Base-by-base conservation (phyloP, 1,284 basidiomycete species). In the Vanrija sp. region DNA sequence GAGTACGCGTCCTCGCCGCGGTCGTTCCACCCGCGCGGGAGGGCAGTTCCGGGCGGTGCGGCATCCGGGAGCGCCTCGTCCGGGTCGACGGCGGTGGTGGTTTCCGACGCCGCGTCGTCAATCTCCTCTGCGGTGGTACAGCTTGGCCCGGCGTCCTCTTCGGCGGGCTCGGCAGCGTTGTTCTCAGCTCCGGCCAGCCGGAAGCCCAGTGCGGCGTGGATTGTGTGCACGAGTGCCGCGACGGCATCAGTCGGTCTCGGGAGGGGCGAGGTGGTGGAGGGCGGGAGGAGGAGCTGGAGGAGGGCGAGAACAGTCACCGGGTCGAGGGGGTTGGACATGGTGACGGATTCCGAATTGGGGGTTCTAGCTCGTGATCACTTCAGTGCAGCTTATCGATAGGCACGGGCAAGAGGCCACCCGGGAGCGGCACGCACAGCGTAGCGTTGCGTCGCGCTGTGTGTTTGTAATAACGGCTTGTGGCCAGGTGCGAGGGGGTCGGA, bases 141-240 rank as follows among this genome's bases (percentile, higher is more conserved):
- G 6, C 43, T 48, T 15, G 54, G 60, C 0, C 25, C 43, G 26
- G 38, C 38, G n/a, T 38, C 8, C 16, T 43, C 34, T 19, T 25
- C 14, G 46, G 12, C 4, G 28, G 10, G 25, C 19, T 57, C 6
- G 47, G 28, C 18, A 53, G 46, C 42, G 28, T 23, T 44, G 28
- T 23, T 44, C n/a, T 56, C 46, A 3, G 54, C 12, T 4, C 52
- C 46, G 45, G 69, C 60, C 19, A 76, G 67, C 12, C 77, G 71
- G 65, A 80, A 80, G 3, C 68, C 67, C 12, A 79, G 70, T 3
- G 70, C 57, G 7, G 69, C 64, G 54, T 79, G 77, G 25, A 80
- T 69, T 5, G 78, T 58, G 57, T 80, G 79, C 2, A 78, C 61
- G 34, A 79, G 61, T 18, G 73, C 66, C 7, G 77, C 74, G 42